A percentile compares a stretch with the other conserved stretches of the same genome.
Evolutionary conservation across 1,284 basidiomycete species (phyloP).

Genomic region (Leccinum fallax): DNA sequence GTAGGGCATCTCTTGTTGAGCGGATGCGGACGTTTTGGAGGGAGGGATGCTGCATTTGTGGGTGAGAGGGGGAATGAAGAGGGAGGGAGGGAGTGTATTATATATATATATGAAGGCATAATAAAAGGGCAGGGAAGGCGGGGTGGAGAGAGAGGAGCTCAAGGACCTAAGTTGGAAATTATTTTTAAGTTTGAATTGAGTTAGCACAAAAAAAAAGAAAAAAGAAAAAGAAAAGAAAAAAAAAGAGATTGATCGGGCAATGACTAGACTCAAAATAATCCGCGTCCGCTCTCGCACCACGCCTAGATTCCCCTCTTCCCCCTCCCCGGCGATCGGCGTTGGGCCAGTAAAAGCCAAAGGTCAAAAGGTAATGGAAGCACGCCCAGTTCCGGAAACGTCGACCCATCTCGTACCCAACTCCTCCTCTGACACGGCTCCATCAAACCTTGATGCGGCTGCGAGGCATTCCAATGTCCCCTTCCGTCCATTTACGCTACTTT

Average conservation of each 20-base stretch:
- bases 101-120: slow-evolving; percentile 32
- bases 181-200: slow-evolving; percentile 43
- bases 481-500: slow-evolving; percentile 10
- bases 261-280: background rate
- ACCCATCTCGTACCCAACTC: background rate
- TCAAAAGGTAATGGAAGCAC: slow-evolving; percentile 25
- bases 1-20: slow-evolving; percentile 74
- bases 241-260: background rate
- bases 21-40: slow-evolving; percentile 73
- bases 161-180: slow-evolving; percentile 25
- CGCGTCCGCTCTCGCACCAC: background rate
- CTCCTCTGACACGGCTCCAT: slow-evolving; percentile 17
- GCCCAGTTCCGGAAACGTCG: slow-evolving; percentile 10
- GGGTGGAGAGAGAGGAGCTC: slow-evolving; percentile 23
- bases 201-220: slow-evolving; percentile 19
- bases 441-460: slow-evolving; percentile 31
- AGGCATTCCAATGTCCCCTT: slow-evolving; percentile 10
- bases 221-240: background rate
- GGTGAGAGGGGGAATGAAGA: slow-evolving; percentile 16
- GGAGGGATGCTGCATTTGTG: slow-evolving; percentile 67
- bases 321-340: slow-evolving; percentile 24
- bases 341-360: slow-evolving; percentile 18
- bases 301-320: background rate
- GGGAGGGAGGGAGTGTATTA: background rate
- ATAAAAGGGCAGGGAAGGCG: slow-evolving; percentile 11